Evolutionary conservation across 768 basidiomycete genomes (phyloP).

Genomic region (Lentinula raphanica): DNA sequence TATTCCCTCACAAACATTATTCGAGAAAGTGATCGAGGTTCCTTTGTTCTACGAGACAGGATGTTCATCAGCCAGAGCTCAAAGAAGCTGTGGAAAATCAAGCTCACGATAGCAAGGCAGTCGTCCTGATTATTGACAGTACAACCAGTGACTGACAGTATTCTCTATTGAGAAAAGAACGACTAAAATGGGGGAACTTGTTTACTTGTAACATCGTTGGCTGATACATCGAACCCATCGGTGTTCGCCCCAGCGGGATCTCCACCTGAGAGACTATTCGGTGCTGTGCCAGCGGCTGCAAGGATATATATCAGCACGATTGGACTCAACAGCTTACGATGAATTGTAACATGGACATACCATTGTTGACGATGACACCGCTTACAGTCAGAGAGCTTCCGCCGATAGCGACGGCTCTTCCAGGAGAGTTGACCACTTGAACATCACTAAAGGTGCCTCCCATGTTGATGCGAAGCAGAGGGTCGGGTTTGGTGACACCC

Average conservation of each 20-base stretch:
- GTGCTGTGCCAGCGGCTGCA: conserved; percentile 4
- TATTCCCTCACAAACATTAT: conserved; percentile 4
- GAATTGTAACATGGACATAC: not conserved
- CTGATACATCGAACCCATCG: conserved; percentile 23
- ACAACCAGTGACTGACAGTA: not conserved
- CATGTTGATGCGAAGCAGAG: conserved; percentile 12
- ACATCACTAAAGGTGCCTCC: conserved; percentile 13
- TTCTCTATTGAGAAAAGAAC: not conserved
- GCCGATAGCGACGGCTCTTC: conserved; percentile 10
- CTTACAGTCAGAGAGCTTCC: not conserved
- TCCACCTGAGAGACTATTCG: conserved; percentile 6
- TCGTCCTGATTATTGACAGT: conserved; percentile 3
- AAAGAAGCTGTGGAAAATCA: not conserved
- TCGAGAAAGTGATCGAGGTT: conserved; percentile 4
- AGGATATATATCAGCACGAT: not conserved
- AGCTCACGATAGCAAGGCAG: conserved; percentile 3
- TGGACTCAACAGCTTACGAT: not conserved
- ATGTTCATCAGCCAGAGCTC: not conserved
- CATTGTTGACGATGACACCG: conserved; percentile 4
- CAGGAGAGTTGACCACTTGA: conserved; percentile 12
- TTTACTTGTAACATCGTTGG: conserved; percentile 3
- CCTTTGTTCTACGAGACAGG: conserved; percentile 1
- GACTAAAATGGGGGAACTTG: not conserved
- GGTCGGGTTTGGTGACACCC: conserved; percentile 14
- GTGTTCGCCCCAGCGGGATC: conserved; percentile 7